A percentile compares a stretch with the other conserved stretches of the same genome.
Evolutionary conservation across 2,329 filamentous ascomycete genomes (phyloP).

Genomic region (Fusarium succisae): DNA sequence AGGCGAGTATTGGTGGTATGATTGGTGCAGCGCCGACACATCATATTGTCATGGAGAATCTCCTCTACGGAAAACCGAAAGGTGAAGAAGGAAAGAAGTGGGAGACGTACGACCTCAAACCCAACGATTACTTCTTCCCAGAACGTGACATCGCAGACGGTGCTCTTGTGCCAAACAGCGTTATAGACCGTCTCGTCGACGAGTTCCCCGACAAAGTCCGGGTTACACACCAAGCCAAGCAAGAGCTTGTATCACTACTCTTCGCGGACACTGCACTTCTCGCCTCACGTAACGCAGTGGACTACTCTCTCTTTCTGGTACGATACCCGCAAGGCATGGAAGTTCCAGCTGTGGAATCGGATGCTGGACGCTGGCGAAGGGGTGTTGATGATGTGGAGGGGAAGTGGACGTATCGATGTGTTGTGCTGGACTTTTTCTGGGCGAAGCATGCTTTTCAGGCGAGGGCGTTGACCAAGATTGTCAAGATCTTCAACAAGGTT

Average conservation of each 20-base stretch:
- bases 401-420: slow-evolving; percentile 72
- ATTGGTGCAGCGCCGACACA: slow-evolving; percentile 72
- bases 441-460: slow-evolving; percentile 76
- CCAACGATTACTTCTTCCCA: slow-evolving; percentile 78
- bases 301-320: slow-evolving; percentile 79
- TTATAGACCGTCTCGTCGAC: slow-evolving; percentile 72
- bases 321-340: slow-evolving; percentile 48
- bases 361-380: slow-evolving; percentile 62
- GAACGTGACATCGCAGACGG: slow-evolving; percentile 76
- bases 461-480: slow-evolving; percentile 70
- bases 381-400: slow-evolving; percentile 70
- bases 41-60: slow-evolving; percentile 82
- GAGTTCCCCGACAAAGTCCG: slow-evolving; percentile 73
- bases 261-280: slow-evolving; percentile 71
- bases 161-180: slow-evolving; percentile 68
- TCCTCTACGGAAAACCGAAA: slow-evolving; percentile 68
- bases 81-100: slow-evolving; percentile 55
- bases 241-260: slow-evolving; percentile 64
- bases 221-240: slow-evolving; percentile 63
- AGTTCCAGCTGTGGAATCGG: slow-evolving; percentile 12
- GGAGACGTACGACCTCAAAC: slow-evolving; percentile 81
- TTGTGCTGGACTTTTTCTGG: slow-evolving; percentile 82
- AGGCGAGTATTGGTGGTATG: slow-evolving; percentile 66
- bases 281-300: slow-evolving; percentile 70
- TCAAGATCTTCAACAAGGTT: slow-evolving; percentile 71